phyloP scores from a whole-genome alignment of 345 rosid genomes.

The Brassica nigra region DNA sequence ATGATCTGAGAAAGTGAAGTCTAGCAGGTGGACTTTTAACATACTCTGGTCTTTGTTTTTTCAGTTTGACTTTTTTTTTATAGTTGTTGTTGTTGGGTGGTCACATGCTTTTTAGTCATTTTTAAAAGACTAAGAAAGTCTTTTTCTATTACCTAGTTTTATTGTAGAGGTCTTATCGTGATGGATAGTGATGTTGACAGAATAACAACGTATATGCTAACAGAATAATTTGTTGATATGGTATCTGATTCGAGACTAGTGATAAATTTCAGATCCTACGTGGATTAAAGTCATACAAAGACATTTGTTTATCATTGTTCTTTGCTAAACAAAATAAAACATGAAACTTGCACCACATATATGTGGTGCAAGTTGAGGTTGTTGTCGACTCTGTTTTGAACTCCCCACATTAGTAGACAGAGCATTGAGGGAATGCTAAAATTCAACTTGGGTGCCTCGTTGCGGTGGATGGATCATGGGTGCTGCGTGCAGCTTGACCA shows the following conservation, averaged over 20 bases:
- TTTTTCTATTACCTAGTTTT: not conserved
- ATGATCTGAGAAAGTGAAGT: not conserved
- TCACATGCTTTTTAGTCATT: not conserved
- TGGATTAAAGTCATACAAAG: not conserved
- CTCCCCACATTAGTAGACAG: not conserved
- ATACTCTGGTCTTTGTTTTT: not conserved
- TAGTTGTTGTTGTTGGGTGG: not conserved
- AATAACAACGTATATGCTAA: too few species aligned
- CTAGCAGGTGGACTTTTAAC: not conserved
- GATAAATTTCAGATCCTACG: not conserved
- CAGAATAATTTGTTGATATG: too few species aligned
- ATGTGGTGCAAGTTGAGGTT: not conserved
- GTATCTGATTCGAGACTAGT: not conserved
- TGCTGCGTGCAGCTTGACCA: not conserved
- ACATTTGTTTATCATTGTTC: not conserved
- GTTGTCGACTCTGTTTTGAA: not conserved
- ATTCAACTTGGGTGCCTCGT: not conserved
- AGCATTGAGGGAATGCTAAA: not conserved
- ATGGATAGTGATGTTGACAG: not conserved
- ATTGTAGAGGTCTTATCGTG: not conserved
- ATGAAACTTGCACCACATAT: too few species aligned
- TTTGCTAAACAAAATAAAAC: not conserved
- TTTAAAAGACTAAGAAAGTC: not conserved
- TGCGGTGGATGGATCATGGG: too few species aligned
- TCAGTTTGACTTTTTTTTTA: not conserved